Evolutionary conservation across 768 basidiomycete genomes (phyloP), one percentile per base, ranked within the genome.

Genomic region (Podaxis rugospora): DNA sequence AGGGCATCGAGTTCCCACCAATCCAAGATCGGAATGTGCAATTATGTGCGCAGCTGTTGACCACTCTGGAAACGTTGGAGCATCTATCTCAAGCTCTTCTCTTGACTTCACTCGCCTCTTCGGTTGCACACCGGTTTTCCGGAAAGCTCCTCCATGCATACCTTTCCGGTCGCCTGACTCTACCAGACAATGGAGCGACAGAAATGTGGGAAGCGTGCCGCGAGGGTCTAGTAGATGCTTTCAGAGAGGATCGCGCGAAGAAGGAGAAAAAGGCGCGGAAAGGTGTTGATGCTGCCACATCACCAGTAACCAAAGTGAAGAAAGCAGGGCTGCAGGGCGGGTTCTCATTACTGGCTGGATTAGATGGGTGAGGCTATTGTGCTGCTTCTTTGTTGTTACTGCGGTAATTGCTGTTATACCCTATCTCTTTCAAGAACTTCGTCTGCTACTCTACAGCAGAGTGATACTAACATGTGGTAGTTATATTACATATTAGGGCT

Each of bases 11-110:
- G 23, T 63, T 62, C 0, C 78, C 81, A 4, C 75, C 77, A 0
- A 72, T 87, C 23, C 69, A 72, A 18, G 84, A 89, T 67, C 78
- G 89, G 4, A 82, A 85, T 66, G 73, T 91, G 46, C 90, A 92
- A 65, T 77, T 92, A 14, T 75, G 78, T 54, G 88, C 89, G 0
- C 90, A 93, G 65, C 67, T 82, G 11, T 71, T 85, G 3, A 77
- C 80, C 68, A 80, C 88, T 4, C 66, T 86, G 5, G 87, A 90
- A 61, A 77, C 79, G 36, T 76, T 90, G 47, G 81, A 82, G 27
- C 78, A 83, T 49, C 75, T 93, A 16, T 76, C 83, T 0, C 84
- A 92, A 65, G 78, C 82, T 13, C 72, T 93, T 40, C 75, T 90
- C 7, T 73, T 93, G 50, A 69, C 77, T 3, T 71, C 81, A 28